phyloP scores from a whole-genome alignment of 106 monocot genomes.

The Platanthera zijinensis region DNA sequence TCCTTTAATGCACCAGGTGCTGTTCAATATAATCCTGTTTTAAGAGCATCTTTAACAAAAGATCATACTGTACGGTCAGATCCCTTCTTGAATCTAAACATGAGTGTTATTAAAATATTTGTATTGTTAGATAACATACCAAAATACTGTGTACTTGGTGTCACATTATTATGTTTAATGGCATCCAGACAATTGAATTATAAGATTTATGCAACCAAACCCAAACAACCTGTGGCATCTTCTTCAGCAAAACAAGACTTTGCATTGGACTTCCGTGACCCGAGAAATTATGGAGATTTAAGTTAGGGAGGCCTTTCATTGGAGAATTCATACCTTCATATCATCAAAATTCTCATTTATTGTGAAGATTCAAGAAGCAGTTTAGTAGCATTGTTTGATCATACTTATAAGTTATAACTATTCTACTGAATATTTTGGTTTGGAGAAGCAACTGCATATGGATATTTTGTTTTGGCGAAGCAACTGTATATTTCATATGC shows the following conservation, averaged over 20 bases:
- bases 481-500: not conserved
- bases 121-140: no score
- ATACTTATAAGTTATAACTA: not conserved
- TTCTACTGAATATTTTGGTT: not conserved
- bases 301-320: not conserved
- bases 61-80: not conserved
- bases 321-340: not conserved
- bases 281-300: not conserved
- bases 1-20: not conserved
- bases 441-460: no score
- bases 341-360: conserved; percentile 1
- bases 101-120: no score
- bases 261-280: no score
- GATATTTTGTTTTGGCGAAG: not conserved
- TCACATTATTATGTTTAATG: no score
- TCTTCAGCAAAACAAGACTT: no score
- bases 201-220: no score
- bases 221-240: no score
- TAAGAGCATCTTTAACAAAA: not conserved
- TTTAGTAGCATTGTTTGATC: no score
- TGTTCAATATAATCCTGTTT: not conserved
- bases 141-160: no score
- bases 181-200: no score
- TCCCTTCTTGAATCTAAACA: not conserved
- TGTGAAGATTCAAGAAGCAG: not conserved